These are phyloP conservation scores for Lactarius quietus DNA, from an alignment of 768 basidiomycete species.

Conservation along the genomic window DNA sequence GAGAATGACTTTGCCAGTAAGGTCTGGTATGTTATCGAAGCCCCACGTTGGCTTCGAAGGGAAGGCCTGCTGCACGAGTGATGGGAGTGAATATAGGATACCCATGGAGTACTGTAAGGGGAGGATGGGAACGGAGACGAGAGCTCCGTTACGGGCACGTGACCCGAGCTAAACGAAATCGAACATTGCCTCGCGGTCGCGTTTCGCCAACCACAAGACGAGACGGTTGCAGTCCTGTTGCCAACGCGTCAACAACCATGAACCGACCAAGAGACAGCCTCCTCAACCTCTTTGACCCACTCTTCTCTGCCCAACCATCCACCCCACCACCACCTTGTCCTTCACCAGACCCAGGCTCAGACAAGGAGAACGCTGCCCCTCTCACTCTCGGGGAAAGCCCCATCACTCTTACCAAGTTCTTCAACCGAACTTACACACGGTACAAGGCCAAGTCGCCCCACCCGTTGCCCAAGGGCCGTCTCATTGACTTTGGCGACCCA, in stretches of 20 bases:
- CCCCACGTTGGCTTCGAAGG: constrained; percentile 46
- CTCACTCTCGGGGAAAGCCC: constrained; percentile 16
- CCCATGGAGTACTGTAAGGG: no score
- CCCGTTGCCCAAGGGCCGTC: constrained; percentile 9
- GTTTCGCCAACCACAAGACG: neutral
- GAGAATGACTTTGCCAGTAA: neutral
- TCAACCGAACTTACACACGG: constrained; percentile 22
- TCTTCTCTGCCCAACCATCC: constrained; percentile 7
- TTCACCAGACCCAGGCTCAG: constrained; percentile 23
- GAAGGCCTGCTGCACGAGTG: constrained; percentile 29
- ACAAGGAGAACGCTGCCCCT: constrained; percentile 25
- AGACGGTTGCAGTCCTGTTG: neutral
- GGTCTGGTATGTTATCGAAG: constrained; percentile 31
- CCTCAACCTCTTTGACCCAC: constrained; percentile 25
- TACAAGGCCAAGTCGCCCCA: constrained; percentile 12
- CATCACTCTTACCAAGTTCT: constrained; percentile 27
- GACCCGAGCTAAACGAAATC: neutral
- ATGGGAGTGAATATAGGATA: neutral
- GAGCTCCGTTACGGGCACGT: neutral
- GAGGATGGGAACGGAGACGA: no score
- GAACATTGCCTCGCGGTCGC: neutral
- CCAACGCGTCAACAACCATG: constrained; percentile 9
- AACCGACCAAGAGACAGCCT: constrained; percentile 25
- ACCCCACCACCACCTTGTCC: constrained; percentile 5
- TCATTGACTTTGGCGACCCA: constrained; percentile 20